Base-by-base conservation (phyloP, 306 rosid species). In the Purshia tridentata region DNA sequence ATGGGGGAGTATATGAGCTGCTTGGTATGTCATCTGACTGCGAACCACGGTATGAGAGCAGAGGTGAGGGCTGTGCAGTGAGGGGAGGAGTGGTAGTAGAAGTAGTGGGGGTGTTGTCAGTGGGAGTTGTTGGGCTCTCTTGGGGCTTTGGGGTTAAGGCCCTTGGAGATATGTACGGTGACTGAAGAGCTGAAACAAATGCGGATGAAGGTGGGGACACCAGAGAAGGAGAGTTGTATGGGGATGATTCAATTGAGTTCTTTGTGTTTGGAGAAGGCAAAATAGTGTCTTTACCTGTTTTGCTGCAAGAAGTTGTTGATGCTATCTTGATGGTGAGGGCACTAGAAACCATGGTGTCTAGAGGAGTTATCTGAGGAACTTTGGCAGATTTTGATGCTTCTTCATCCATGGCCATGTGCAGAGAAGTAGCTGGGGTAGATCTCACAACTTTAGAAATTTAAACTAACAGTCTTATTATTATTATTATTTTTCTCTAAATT, bases 121-220 rank as follows among this genome's bases (percentile, higher is more conserved):
- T 56, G 48, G 39, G 35, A 29, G 35, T 29, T 29, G 68, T 18
- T 41, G 20, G 61, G 78, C 45, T 53, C 8, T 55, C 20, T 45
- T 16, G 59, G 65, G 81, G 73, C 74, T 80, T 75, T 65, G 82
- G 78, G 40, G 69, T 7, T 41, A 67, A 62, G 81, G 95, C 95
- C 69, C 98, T 86, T 7, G 97, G 98, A 57, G 98, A 92, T 63
- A 92, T 87, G 78, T 90, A 90, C 10, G 98, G 98, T 3, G 98
- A 92, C 51, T 88, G 98, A 66, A 90, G 79, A 54, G 98, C 98
- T 45, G 98, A 92, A 81, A 90, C 95, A 79, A 92, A 92, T 69
- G 98, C 98, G 8, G 98, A 92, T 29, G 98, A 90, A 76, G 97
- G 86, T 8, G 98, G 96, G 4, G 98, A 92, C 9, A 89, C 77